Percentiles rank a stretch among this genome's conserved stretches.
Conservation (phyloP, 306 rosid genomes). For the Quercus variabilis region DNA sequence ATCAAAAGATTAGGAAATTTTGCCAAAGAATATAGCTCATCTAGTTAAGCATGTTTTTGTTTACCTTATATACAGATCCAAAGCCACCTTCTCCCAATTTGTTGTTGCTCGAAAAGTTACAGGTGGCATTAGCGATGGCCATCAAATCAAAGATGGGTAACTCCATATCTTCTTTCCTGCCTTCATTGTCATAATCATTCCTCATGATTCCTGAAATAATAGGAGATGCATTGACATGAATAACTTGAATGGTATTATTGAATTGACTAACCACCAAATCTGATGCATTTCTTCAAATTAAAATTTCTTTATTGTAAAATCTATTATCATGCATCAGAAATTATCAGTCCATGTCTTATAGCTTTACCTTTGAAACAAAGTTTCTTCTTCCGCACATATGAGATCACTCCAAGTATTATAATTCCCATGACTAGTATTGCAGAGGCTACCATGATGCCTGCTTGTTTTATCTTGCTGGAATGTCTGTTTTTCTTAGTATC, state of each 20-base stretch:
- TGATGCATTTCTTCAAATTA: background rate
- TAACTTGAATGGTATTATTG: background rate
- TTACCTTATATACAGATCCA: conserved; percentile 56
- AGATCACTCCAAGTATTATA: background rate
- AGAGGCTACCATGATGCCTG: background rate
- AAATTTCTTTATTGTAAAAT: background rate
- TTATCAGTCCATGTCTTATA: background rate
- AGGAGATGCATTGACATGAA: background rate
- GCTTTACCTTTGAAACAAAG: background rate
- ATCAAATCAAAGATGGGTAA: conserved; percentile 39
- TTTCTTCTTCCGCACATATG: background rate
- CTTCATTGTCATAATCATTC: background rate
- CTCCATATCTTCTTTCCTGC: conserved; percentile 34
- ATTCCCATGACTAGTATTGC: background rate
- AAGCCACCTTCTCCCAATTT: conserved; percentile 70
- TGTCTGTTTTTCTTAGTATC: background rate
- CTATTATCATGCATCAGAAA: background rate
- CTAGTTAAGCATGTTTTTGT: background rate
- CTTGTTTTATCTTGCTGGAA: background rate
- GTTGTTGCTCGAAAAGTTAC: conserved; percentile 34
- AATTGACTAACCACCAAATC: background rate
- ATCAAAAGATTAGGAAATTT: background rate
- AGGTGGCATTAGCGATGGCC: conserved; percentile 36
- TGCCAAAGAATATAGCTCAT: background rate
- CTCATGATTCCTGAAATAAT: background rate